Percentiles rank a stretch among this genome's conserved stretches.
Conservation (phyloP, 805 yeast species). For the Candida insectalens region DNA sequence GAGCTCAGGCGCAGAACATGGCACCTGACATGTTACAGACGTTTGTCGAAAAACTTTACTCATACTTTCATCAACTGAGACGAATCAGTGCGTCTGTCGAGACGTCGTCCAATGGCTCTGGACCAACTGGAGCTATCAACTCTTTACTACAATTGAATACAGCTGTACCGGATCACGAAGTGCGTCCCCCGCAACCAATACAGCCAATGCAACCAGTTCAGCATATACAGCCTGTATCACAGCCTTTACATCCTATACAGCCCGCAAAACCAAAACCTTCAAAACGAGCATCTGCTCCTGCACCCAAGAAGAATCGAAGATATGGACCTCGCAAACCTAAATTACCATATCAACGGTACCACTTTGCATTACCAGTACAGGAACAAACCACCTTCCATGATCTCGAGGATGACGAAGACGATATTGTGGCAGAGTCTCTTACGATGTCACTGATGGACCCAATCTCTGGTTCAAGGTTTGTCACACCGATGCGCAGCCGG, state of each 20-base stretch:
- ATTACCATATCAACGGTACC: conserved; percentile 6
- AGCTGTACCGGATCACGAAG: too few species aligned
- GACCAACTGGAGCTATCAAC: too few species aligned
- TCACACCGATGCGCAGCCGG: conserved; percentile 21
- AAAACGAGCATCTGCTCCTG: too few species aligned
- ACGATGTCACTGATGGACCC: conserved; percentile 25
- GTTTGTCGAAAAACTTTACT: not conserved
- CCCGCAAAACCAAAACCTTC: too few species aligned
- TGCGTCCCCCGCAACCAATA: too few species aligned
- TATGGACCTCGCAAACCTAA: conserved; percentile 3
- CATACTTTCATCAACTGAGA: not conserved
- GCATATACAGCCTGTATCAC: too few species aligned
- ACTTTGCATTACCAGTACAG: conserved; percentile 9
- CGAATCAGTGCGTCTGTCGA: too few species aligned
- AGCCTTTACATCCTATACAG: too few species aligned
- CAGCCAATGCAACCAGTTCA: too few species aligned
- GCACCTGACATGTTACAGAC: not conserved
- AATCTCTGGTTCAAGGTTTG: conserved; percentile 19
- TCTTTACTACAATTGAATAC: too few species aligned
- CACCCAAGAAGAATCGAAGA: conserved; percentile 1
- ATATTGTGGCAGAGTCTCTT: conserved; percentile 19
- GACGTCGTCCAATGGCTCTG: too few species aligned
- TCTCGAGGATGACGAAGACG: conserved; percentile 16
- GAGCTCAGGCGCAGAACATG: not conserved
- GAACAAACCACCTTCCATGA: conserved; percentile 15